These are phyloP conservation scores for Calonectria hongkongensis DNA, from an alignment of 2,329 filamentous ascomycete genomes.

Conservation along the genomic window DNA sequence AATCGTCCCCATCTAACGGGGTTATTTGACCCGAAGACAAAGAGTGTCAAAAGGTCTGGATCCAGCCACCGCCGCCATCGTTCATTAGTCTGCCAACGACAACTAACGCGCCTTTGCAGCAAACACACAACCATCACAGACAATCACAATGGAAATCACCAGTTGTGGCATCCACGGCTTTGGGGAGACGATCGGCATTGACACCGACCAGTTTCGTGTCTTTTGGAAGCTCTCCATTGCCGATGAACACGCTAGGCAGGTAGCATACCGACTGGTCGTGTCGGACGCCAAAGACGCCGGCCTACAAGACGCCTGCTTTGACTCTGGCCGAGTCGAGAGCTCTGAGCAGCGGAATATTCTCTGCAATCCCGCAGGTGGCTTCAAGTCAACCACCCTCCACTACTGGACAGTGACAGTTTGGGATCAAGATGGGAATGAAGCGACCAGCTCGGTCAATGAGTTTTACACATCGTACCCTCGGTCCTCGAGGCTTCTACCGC, in stretches of 20 bases:
- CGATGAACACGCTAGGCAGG: slow-evolving; percentile 56
- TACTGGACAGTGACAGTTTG: slow-evolving; percentile 62
- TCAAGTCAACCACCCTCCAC: slow-evolving; percentile 59
- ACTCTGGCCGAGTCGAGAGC: slow-evolving; percentile 48
- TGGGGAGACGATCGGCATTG: slow-evolving; percentile 62
- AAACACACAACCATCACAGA: not conserved
- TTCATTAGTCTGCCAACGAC: not conserved
- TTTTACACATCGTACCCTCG: slow-evolving; percentile 64
- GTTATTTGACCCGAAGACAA: slow-evolving; percentile 30
- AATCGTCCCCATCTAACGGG: slow-evolving; percentile 25
- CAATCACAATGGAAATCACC: slow-evolving; percentile 52
- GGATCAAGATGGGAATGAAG: slow-evolving; percentile 57
- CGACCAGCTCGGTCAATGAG: slow-evolving; percentile 55
- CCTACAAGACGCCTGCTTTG: slow-evolving; percentile 35
- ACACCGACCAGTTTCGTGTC: slow-evolving; percentile 60
- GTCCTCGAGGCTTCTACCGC: slow-evolving; percentile 58
- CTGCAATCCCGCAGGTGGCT: slow-evolving; percentile 55
- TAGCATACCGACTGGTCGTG: slow-evolving; percentile 54
- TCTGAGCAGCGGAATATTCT: slow-evolving; percentile 49
- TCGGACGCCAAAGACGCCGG: slow-evolving; percentile 18
- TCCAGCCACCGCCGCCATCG: not conserved
- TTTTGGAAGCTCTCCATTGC: slow-evolving; percentile 58
- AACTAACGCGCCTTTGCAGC: slow-evolving; percentile 5
- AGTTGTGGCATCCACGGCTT: slow-evolving; percentile 63
- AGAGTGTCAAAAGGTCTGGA: not conserved